Percentiles rank a stretch among this genome's conserved stretches.
Conservation (phyloP, 495 filamentous ascomycete genomes). For the Penicillium egyptiacum region DNA sequence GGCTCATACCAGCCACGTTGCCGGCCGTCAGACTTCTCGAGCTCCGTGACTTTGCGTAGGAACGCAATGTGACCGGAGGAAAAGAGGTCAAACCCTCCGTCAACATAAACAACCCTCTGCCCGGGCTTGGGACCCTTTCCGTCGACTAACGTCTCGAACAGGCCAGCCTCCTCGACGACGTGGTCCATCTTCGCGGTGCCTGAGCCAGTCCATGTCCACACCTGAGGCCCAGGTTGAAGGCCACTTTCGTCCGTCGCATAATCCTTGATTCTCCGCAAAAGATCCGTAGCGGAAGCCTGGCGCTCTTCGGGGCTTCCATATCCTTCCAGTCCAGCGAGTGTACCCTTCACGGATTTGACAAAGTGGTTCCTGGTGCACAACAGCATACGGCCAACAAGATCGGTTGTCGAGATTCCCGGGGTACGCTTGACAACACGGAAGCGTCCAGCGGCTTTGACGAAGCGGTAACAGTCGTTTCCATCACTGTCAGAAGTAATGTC, state of each 20-base stretch:
- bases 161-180: constrained; percentile 50
- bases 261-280: constrained; percentile 70
- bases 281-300: constrained; percentile 55
- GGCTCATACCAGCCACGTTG: constrained; percentile 72
- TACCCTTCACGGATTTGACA: constrained; percentile 67
- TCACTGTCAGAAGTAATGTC: constrained; percentile 83
- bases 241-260: constrained; percentile 87
- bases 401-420: constrained; percentile 93
- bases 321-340: constrained; percentile 72
- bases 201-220: constrained; percentile 73
- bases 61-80: constrained; percentile 97
- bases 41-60: constrained; percentile 66
- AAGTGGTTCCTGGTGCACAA: constrained; percentile 88
- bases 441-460: constrained; percentile 84
- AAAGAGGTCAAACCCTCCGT: constrained; percentile 96
- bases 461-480: constrained; percentile 95
- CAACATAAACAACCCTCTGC: constrained; percentile 89
- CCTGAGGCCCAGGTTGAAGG: constrained; percentile 66
- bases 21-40: constrained; percentile 65
- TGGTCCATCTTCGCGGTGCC: constrained; percentile 53
- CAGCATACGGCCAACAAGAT: constrained; percentile 95
- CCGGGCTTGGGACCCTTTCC: constrained; percentile 68
- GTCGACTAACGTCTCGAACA: constrained; percentile 61
- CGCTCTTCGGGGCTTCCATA: constrained; percentile 65
- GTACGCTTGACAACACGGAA: constrained; percentile 97